Evolutionary conservation across 108 stramenopile species (phyloP).

Genomic region (Nannochloropsis salina): DNA sequence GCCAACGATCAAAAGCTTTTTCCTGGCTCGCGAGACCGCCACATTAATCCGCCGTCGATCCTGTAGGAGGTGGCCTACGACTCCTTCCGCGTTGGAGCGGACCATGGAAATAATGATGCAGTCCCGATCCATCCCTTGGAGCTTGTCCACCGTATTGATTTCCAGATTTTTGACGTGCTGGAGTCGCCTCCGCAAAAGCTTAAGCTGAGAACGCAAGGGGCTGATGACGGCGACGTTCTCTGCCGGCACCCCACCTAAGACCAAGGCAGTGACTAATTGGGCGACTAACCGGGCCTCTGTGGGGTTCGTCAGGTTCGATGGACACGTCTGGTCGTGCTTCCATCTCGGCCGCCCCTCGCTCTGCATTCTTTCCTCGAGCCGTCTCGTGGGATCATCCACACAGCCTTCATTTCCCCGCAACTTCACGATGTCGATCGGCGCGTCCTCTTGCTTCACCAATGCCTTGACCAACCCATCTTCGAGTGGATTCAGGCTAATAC

Average conservation of each 20-base stretch:
- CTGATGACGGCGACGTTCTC: conserved; percentile 69
- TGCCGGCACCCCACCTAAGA: conserved; percentile 26
- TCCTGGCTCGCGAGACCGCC: conserved; percentile 47
- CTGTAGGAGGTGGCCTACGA: conserved; percentile 42
- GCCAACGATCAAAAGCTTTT: conserved; percentile 36
- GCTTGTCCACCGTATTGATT: conserved; percentile 56
- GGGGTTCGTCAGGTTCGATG: conserved; percentile 34
- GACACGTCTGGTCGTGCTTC: background rate
- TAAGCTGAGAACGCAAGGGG: conserved; percentile 84
- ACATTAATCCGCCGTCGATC: conserved; percentile 57
- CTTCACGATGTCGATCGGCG: conserved; percentile 57
- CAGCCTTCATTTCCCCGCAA: conserved; percentile 57
- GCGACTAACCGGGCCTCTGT: conserved; percentile 35
- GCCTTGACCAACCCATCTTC: conserved; percentile 27
- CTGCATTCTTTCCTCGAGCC: conserved; percentile 52
- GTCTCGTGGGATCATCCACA: conserved; percentile 51
- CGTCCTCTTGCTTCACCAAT: conserved; percentile 51
- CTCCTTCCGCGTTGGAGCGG: conserved; percentile 47
- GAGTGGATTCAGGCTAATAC: conserved; percentile 29
- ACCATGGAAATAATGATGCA: conserved; percentile 43
- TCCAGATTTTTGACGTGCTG: conserved; percentile 42
- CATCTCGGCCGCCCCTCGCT: conserved; percentile 51
- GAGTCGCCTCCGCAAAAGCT: conserved; percentile 29
- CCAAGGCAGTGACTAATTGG: conserved; percentile 37
- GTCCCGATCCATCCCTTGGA: conserved; percentile 50